Conservation (phyloP, 805 yeast genomes). For the Peterozyma toletana region DNA sequence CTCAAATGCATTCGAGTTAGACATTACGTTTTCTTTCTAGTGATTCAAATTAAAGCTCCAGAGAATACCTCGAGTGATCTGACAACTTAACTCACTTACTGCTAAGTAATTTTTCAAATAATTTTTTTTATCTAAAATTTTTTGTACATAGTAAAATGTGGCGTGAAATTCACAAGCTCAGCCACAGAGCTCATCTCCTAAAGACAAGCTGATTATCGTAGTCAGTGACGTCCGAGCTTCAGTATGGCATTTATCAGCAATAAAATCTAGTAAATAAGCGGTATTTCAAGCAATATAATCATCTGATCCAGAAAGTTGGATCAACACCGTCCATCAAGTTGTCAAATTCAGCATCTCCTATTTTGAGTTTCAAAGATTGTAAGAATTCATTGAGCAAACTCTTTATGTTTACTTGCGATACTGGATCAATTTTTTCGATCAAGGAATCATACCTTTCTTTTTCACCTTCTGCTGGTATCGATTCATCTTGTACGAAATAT, state of each 20-base stretch:
- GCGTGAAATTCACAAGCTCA: no score
- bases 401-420: conserved; percentile 44
- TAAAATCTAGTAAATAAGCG: no score
- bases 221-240: no score
- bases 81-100: no score
- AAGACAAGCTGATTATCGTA: no score
- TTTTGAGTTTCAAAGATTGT: conserved; percentile 16
- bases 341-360: conserved; percentile 25
- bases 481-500: conserved; percentile 16
- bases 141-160: conserved; percentile 7
- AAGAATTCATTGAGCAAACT: conserved; percentile 29
- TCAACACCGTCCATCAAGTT: conserved; percentile 24
- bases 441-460: conserved; percentile 32
- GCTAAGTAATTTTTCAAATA: no score
- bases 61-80: no score
- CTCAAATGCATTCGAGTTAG: conserved; percentile 27
- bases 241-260: no score
- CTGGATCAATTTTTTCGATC: conserved; percentile 37
- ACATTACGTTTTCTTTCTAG: no score
- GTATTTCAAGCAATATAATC: no score
- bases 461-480: conserved; percentile 29
- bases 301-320: conserved; percentile 4
- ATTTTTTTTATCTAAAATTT: conserved; percentile 10
- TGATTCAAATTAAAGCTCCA: no score
- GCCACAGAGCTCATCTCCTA: no score